Conservation (phyloP, 2,329 filamentous ascomycete genomes). For the Aureobasidium sp. region DNA sequence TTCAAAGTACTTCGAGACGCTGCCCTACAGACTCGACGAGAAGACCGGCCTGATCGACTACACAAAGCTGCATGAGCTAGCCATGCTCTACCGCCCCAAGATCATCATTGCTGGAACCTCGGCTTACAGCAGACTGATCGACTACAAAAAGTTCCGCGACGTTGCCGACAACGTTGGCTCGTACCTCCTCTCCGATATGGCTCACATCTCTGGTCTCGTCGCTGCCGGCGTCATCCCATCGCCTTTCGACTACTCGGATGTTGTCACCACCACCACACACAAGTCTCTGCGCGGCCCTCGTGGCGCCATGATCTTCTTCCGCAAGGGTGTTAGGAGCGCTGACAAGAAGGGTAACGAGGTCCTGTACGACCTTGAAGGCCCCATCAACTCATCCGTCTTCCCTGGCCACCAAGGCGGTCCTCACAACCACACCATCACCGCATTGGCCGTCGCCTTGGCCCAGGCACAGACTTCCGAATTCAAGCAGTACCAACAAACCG, state of each 20-base stretch:
- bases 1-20: slow-evolving; percentile 98
- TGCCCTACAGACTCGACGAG: slow-evolving; percentile 87
- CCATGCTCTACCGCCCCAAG: slow-evolving; percentile 89
- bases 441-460: slow-evolving; percentile 87
- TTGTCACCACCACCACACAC: slow-evolving; percentile 98
- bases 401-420: slow-evolving; percentile 97
- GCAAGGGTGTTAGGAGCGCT: slow-evolving; percentile 86
- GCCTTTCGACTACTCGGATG: slow-evolving; percentile 86
- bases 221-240: slow-evolving; percentile 89
- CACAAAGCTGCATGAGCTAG: slow-evolving; percentile 82
- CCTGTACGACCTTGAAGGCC: slow-evolving; percentile 86
- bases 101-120: slow-evolving; percentile 93
- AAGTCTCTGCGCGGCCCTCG: slow-evolving; percentile 96
- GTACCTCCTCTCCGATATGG: slow-evolving; percentile 96
- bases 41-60: slow-evolving; percentile 97
- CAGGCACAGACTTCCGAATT: slow-evolving; percentile 89
- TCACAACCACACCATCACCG: slow-evolving; percentile 99
- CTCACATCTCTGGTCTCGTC: slow-evolving; percentile 94
- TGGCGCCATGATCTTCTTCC: slow-evolving; percentile 99
- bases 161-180: slow-evolving; percentile 90
- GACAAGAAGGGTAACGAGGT: slow-evolving; percentile 83
- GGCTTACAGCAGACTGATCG: slow-evolving; percentile 95
- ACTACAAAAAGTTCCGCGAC: slow-evolving; percentile 93
- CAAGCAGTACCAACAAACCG: slow-evolving; percentile 87
- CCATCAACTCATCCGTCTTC: slow-evolving; percentile 99